phyloP scores from a whole-genome alignment of 169 alveolate species.

The Prorocentrum cordatum region DNA sequence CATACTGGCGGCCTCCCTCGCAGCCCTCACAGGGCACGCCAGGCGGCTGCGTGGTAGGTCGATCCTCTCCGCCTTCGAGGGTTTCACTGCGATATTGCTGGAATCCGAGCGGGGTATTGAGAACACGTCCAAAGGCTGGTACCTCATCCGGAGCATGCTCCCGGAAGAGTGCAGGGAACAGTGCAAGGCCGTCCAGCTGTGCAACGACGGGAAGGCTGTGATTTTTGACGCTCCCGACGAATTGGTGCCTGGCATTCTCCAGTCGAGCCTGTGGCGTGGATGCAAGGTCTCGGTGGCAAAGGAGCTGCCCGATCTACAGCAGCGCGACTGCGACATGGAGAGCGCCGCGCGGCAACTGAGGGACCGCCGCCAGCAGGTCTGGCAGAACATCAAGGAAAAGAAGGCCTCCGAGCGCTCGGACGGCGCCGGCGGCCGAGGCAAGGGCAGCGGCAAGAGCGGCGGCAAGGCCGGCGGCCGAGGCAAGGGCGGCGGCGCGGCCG shows the following conservation, averaged over 20 bases:
- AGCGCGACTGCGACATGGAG: neutral
- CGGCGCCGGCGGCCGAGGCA: neutral
- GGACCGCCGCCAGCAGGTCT: neutral
- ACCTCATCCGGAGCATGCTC: slow-evolving; percentile 23
- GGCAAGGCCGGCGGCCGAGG: neutral
- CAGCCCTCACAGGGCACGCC: slow-evolving; percentile 46
- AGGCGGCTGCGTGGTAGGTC: slow-evolving; percentile 40
- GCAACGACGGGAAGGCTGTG: slow-evolving; percentile 13
- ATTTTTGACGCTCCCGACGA: slow-evolving; percentile 34
- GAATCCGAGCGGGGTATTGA: slow-evolving; percentile 22
- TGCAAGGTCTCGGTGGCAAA: neutral
- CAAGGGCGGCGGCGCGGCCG: neutral
- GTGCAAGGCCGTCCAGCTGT: slow-evolving; percentile 19
- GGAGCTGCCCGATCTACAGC: slow-evolving; percentile 27
- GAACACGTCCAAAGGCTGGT: slow-evolving; percentile 44
- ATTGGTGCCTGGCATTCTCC: neutral
- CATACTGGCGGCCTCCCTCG: slow-evolving; percentile 54
- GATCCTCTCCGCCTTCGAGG: slow-evolving; percentile 20
- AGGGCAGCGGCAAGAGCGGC: neutral
- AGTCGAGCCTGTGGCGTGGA: slow-evolving; percentile 50
- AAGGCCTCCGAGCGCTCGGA: too few species aligned
- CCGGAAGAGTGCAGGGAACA: neutral
- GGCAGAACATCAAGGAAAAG: neutral
- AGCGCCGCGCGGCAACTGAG: neutral
- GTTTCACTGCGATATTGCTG: slow-evolving; percentile 1